These are phyloP conservation scores for Somion occarium DNA, from an alignment of 1,284 basidiomycete species.

Conservation along the genomic window DNA sequence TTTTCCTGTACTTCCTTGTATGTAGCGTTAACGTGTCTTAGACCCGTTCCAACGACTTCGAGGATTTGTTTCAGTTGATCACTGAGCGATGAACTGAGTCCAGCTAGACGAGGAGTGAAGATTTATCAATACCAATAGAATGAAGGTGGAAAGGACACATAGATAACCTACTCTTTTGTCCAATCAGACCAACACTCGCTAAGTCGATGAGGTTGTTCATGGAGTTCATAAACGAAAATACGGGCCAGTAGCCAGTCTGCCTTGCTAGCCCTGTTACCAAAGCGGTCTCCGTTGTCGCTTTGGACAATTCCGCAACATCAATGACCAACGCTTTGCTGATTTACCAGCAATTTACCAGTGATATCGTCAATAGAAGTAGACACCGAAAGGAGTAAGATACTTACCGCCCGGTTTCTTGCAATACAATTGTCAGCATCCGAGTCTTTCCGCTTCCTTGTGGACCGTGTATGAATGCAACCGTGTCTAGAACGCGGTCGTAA, in stretches of 20 bases:
- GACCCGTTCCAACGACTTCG: conserved; percentile 70
- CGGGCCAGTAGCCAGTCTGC: conserved; percentile 89
- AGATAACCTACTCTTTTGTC: conserved; percentile 79
- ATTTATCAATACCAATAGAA: not conserved
- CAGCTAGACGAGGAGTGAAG: conserved; percentile 49
- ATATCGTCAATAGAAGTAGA: too few species aligned
- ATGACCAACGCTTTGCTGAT: conserved; percentile 69
- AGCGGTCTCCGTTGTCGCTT: conserved; percentile 67
- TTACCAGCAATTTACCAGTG: not conserved
- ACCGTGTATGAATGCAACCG: conserved; percentile 82
- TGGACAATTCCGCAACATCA: conserved; percentile 77
- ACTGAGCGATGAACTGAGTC: conserved; percentile 78
- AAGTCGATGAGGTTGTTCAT: conserved; percentile 87
- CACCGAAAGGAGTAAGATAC: conserved; percentile 10
- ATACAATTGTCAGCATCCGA: conserved; percentile 58
- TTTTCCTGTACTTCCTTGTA: conserved; percentile 43
- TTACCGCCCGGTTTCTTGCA: conserved; percentile 60
- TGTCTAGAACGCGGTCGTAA: too few species aligned
- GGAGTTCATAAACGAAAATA: conserved; percentile 87
- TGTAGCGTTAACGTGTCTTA: conserved; percentile 59
- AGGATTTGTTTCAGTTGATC: conserved; percentile 87
- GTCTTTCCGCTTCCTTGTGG: conserved; percentile 91
- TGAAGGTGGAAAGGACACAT: not conserved
- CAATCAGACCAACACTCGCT: conserved; percentile 90
- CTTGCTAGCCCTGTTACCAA: conserved; percentile 68